A percentile compares a stretch with the other conserved stretches of the same genome.
Conservation (phyloP, 495 filamentous ascomycete genomes). For the Aspergillus hancockii region DNA sequence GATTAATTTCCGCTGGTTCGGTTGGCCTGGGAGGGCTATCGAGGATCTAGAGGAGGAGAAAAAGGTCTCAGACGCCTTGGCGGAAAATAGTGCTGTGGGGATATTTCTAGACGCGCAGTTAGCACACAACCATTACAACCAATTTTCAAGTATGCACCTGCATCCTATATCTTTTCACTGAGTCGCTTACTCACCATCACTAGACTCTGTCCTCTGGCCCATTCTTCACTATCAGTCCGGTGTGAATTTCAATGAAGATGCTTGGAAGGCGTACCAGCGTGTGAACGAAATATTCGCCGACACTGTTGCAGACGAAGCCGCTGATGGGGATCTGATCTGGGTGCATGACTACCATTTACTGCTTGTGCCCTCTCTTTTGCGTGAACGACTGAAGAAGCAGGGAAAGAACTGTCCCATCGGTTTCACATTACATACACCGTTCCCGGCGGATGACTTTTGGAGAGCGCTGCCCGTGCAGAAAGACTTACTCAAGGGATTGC, state of each 20-base stretch:
- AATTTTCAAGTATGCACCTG: slow-evolving; percentile 50
- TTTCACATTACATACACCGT: slow-evolving; percentile 94
- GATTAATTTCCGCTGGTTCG: slow-evolving; percentile 88
- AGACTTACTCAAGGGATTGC: slow-evolving; percentile 73
- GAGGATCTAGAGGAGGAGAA: slow-evolving; percentile 41
- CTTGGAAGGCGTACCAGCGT: slow-evolving; percentile 83
- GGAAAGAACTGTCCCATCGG: slow-evolving; percentile 81
- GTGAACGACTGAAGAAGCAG: slow-evolving; percentile 69
- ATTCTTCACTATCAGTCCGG: slow-evolving; percentile 95
- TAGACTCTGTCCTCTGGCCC: slow-evolving; percentile 94
- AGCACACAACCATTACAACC: slow-evolving; percentile 61
- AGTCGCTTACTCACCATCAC: not conserved
- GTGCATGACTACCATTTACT: slow-evolving; percentile 97
- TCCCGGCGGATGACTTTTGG: slow-evolving; percentile 91
- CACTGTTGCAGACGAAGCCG: slow-evolving; percentile 67
- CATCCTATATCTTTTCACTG: not conserved
- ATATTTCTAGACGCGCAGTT: slow-evolving; percentile 56
- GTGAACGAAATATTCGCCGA: slow-evolving; percentile 88
- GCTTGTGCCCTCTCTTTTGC: slow-evolving; percentile 83
- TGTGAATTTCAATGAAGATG: slow-evolving; percentile 82
- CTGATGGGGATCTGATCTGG: slow-evolving; percentile 86
- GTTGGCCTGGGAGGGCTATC: slow-evolving; percentile 80
- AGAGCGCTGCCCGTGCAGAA: slow-evolving; percentile 85
- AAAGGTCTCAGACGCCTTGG: slow-evolving; percentile 43
- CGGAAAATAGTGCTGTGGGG: slow-evolving; percentile 51